Conservation (phyloP, 306 rosid species). For the Dryas alaskensis region DNA sequence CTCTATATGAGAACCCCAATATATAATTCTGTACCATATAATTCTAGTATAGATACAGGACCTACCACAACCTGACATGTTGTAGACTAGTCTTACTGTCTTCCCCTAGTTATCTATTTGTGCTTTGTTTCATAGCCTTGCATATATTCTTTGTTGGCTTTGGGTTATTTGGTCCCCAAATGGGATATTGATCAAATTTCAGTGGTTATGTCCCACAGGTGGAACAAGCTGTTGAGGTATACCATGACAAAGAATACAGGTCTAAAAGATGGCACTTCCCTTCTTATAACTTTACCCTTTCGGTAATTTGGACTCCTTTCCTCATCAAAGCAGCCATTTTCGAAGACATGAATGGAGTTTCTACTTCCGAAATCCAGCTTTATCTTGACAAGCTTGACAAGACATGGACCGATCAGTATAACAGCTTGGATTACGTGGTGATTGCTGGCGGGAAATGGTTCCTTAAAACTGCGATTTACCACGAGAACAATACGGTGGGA, state of each 20-base stretch:
- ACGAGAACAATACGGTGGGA: slow-evolving; percentile 40
- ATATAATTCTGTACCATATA: not conserved
- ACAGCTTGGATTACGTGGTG: slow-evolving; percentile 42
- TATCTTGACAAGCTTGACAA: slow-evolving; percentile 54
- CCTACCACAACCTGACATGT: not conserved
- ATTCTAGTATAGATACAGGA: not conserved
- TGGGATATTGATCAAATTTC: slow-evolving; percentile 18
- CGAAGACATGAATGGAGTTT: slow-evolving; percentile 71
- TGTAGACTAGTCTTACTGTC: not conserved
- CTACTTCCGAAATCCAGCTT: slow-evolving; percentile 62
- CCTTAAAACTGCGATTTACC: slow-evolving; percentile 66
- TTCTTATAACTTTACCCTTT: slow-evolving; percentile 73
- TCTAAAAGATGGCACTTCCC: slow-evolving; percentile 74
- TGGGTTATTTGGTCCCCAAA: slow-evolving; percentile 23
- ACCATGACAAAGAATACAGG: slow-evolving; percentile 76
- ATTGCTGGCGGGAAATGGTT: slow-evolving; percentile 84
- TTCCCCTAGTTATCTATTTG: not conserved
- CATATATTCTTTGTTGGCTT: not conserved
- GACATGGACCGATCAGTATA: slow-evolving; percentile 54
- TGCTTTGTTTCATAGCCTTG: not conserved
- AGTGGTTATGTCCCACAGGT: slow-evolving; percentile 48
- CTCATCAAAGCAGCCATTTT: slow-evolving; percentile 64
- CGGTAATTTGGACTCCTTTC: slow-evolving; percentile 77
- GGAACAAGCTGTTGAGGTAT: slow-evolving; percentile 62
- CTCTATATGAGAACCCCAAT: not conserved